Evolutionary conservation across 345 rosid genomes (phyloP), one percentile per base, ranked within the genome.

Genomic region (Salix arbutifolia): DNA sequence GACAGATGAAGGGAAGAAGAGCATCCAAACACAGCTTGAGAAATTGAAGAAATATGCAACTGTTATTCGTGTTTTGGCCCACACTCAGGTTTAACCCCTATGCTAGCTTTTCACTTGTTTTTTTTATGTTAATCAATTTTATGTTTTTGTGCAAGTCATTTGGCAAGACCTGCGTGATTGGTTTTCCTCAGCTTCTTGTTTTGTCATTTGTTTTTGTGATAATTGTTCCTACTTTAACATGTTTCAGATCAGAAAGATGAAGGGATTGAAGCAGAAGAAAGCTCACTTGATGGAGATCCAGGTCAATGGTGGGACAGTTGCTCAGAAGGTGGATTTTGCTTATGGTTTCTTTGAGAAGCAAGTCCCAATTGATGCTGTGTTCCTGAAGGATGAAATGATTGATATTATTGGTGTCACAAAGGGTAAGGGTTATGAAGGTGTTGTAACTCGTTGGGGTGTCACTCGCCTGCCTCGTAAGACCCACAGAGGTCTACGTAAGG

Each of bases 391-490:
- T 85, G 97, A 92, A 71, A 89, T 91, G 95, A 88, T 92, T 76
- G 95, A 92, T 61, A 79, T 91, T 76, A 92, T 92, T 71, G 97
- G 93, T 50, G 97, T 92, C 17, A 92, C 95, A 2, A 92, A 91
- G 88, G 97, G 97, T 82, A 92, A 92, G 60, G 97, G 97, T 82
- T 90, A 88, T 40, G 97, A 91, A 79, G 97, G 97, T 84, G 97
- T 92, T 77, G 95, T 92, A 12, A 91, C 97, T 28, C 96, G 97
- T 56, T 92, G 97, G 96, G 97, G 97, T 73, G 97, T 91, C 50
- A 92, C 97, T 14, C 92, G 96, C 28, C 92, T 92, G 61, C 97
- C 97, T 17, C 90, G 97, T 25, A 93, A 93, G 87, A 93, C 97
- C 62, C 97, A 93, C 80, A 84, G 97, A 35, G 97, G 97, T 86